Base-by-base conservation (phyloP, 106 monocot species). In the Dendrobium officinale region DNA sequence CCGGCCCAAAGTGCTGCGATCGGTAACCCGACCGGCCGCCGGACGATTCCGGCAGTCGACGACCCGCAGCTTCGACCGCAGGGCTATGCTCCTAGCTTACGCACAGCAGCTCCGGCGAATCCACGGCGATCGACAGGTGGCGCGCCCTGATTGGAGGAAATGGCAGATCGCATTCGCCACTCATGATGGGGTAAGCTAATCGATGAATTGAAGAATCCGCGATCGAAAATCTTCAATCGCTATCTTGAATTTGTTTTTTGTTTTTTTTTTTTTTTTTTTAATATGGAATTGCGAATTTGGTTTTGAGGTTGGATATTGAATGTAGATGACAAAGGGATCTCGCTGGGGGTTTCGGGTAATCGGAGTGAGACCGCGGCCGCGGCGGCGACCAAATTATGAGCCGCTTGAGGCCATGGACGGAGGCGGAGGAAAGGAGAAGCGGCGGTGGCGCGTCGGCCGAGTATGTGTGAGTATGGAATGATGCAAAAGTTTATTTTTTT, bases 71-170 rank as follows among this genome's bases (percentile, higher is more conserved):
- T 37, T 70, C 70, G 70, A 70, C 70, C 70, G 70, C 31, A 33
- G 70, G 37, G 70, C 70, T 33, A 20, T 70, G 70, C 70, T 70
- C 13, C 70, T 70, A 37, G 70, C 70, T 5, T 70, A 70, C 33
- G 70, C 33, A 4, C 70, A 37, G 37, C 37, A 70, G 33, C 70
- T 70, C 70, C 70, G 70, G 70, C 68, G 70, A 33, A 22, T 5
- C 37, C 37, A 9, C 70, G 37, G 33, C 33, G 70, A 70, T 70
- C 70, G 37, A 37, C 11, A 10, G 29, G 70, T 5, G n/a, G 10
- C 16, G 37, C 10, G 9, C 37, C 37, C 37, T 0, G 33, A 70
- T 37, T 70, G 70, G 70, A 70, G 37, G 15, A 37, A 70, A 37
- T 70, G 70, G 70, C 33, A 40, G 70, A 15, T 33, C 70, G 37